Evolutionary conservation across 805 yeast species (phyloP).

Genomic region (Dipodascus albidus): DNA sequence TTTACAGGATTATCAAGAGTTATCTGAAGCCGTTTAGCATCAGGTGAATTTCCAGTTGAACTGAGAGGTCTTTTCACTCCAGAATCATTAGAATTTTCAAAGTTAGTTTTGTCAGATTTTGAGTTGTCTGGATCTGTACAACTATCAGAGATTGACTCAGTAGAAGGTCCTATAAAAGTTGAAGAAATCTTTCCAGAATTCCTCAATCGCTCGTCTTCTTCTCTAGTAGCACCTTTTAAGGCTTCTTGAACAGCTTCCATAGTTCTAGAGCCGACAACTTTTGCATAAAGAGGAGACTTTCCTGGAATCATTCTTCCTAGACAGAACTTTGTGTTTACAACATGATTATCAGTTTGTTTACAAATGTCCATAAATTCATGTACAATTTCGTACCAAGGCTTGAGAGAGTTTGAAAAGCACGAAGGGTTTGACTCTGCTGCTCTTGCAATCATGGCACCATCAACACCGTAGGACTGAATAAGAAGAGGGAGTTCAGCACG

Average conservation of each 20-base stretch:
- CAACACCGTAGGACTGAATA: conserved; percentile 40
- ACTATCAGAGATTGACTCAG: no score
- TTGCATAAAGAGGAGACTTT: conserved; percentile 46
- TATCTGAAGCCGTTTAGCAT: no score
- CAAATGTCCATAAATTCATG: conserved; percentile 49
- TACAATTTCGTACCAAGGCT: conserved; percentile 44
- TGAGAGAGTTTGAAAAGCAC: conserved; percentile 40
- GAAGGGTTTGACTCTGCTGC: conserved; percentile 83
- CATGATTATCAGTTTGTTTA: conserved; percentile 43
- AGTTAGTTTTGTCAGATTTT: no score
- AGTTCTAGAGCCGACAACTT: conserved; percentile 37
- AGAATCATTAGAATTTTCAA: no score
- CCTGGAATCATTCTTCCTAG: conserved; percentile 72
- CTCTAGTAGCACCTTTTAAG: not conserved
- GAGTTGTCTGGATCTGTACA: no score
- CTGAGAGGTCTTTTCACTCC: no score
- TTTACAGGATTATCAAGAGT: no score
- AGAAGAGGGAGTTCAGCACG: conserved; percentile 42
- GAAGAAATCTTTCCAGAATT: not conserved
- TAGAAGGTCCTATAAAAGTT: not conserved
- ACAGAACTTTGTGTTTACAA: conserved; percentile 73
- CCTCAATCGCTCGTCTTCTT: not conserved
- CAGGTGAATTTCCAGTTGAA: no score
- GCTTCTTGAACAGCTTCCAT: not conserved
- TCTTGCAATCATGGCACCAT: conserved; percentile 90